A percentile compares a stretch with the other conserved stretches of the same genome.
These are phyloP conservation scores for Podila horticola DNA, from an alignment of 192 early-diverging fungal genomes.

Conservation along the genomic window DNA sequence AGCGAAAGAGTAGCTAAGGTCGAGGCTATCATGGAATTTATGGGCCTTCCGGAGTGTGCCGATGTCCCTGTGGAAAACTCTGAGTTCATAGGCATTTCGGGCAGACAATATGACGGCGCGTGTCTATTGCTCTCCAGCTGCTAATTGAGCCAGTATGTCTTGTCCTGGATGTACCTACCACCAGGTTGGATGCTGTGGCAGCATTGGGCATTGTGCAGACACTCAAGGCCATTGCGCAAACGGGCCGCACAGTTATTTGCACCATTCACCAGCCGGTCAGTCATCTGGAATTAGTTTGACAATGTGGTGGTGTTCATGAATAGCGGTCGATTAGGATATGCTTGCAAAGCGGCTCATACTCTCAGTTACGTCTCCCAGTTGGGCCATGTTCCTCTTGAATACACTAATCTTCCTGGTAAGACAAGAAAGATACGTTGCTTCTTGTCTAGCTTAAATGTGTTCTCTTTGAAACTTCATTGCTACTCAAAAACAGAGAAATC, in stretches of 20 bases:
- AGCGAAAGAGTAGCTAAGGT: constrained; percentile 28
- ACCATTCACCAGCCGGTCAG: constrained; percentile 90
- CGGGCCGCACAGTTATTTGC: constrained; percentile 71
- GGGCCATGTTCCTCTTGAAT: constrained; percentile 37
- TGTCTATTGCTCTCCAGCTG: constrained; percentile 44
- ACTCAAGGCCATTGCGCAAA: constrained; percentile 35
- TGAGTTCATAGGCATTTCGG: constrained; percentile 32
- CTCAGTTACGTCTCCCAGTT: constrained; percentile 41
- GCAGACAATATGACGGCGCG: constrained; percentile 41
- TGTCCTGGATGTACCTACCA: constrained; percentile 47
- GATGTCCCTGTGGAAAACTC: constrained; percentile 34
- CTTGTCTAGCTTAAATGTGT: too few species aligned
- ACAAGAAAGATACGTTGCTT: too few species aligned
- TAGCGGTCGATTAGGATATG: constrained; percentile 56
- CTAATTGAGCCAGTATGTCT: constrained; percentile 40
- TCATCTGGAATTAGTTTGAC: constrained; percentile 86
- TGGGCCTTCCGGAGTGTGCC: constrained; percentile 40
- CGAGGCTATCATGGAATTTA: constrained; percentile 45
- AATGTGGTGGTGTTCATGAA: constrained; percentile 77
- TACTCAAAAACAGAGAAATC: too few species aligned
- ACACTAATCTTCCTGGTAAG: constrained; percentile 44
- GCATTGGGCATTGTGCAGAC: constrained; percentile 43
- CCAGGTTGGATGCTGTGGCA: constrained; percentile 37
- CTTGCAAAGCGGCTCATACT: constrained; percentile 31
- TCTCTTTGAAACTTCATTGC: too few species aligned